Conservation (phyloP, 371 early-diverging fungal genomes). For the Syncephalis plumigaleata region DNA sequence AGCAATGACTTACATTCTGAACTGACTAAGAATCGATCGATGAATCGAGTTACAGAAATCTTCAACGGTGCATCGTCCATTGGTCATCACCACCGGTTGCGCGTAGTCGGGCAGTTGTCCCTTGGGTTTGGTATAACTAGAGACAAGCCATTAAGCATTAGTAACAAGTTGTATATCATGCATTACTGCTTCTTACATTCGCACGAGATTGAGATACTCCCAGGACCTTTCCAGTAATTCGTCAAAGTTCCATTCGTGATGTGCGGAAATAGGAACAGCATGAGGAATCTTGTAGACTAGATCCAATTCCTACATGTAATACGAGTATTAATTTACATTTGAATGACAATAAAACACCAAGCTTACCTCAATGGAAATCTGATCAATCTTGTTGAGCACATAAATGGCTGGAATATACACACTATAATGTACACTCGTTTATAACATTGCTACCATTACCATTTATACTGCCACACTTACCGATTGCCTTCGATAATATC, state of each 20-base stretch:
- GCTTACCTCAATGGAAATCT: conserved; percentile 39
- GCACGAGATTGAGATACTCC: conserved; percentile 62
- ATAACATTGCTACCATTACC: no score
- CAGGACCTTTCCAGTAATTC: conserved; percentile 92
- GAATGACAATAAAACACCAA: no score
- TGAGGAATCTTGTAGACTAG: conserved; percentile 96
- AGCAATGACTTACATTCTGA: conserved; percentile 80
- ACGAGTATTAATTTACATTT: no score
- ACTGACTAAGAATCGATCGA: conserved; percentile 85
- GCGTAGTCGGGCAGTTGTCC: conserved; percentile 95
- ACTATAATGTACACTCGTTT: conserved; percentile 4
- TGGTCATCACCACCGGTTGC: conserved; percentile 87
- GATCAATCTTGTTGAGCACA: conserved; percentile 93
- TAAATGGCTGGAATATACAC: conserved; percentile 71
- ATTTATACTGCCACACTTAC: no score
- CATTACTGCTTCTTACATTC: conserved; percentile 16
- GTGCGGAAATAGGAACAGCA: conserved; percentile 92
- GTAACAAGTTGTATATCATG: neutral
- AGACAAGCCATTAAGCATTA: neutral
- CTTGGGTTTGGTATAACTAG: conserved; percentile 95
- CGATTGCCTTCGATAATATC: conserved; percentile 86
- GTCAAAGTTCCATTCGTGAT: conserved; percentile 99
- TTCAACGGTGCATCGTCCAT: conserved; percentile 57
- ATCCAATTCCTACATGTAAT: conserved; percentile 42
- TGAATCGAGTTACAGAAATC: conserved; percentile 99